A percentile compares a stretch with the other conserved stretches of the same genome.
Conservation (phyloP, 2,329 filamentous ascomycete genomes). For the Xylaria arbuscula region DNA sequence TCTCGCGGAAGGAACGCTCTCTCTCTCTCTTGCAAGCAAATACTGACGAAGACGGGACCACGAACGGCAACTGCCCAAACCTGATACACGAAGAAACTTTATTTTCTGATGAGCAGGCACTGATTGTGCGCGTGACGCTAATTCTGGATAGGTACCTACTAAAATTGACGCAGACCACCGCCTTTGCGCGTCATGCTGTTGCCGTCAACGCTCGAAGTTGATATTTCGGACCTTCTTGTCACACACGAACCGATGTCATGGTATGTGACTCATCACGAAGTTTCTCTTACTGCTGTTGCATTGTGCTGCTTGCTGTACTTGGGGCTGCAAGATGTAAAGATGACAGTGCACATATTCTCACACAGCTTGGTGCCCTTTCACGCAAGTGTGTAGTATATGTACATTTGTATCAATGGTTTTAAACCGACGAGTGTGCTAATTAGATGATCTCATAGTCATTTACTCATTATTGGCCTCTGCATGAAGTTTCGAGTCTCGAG, state of each 20-base stretch:
- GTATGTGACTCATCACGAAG: background rate
- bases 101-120: background rate
- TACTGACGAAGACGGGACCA: background rate
- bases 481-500: background rate
- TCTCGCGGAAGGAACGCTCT: slow-evolving; percentile 10
- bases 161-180: background rate
- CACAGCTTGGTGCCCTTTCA: background rate
- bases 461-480: too few species aligned
- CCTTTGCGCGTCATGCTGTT: slow-evolving; percentile 9
- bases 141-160: slow-evolving; percentile 15
- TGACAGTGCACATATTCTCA: background rate
- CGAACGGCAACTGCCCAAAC: background rate
- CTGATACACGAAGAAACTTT: background rate
- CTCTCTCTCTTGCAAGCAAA: background rate
- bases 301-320: background rate
- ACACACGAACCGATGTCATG: background rate
- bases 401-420: background rate
- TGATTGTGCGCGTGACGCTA: background rate
- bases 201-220: slow-evolving; percentile 2
- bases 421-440: too few species aligned
- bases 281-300: background rate
- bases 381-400: background rate
- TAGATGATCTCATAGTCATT: too few species aligned
- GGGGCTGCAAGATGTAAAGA: background rate
- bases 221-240: background rate